These are phyloP conservation scores for Candida mattraensis DNA, from an alignment of 805 yeast species.

Conservation along the genomic window DNA sequence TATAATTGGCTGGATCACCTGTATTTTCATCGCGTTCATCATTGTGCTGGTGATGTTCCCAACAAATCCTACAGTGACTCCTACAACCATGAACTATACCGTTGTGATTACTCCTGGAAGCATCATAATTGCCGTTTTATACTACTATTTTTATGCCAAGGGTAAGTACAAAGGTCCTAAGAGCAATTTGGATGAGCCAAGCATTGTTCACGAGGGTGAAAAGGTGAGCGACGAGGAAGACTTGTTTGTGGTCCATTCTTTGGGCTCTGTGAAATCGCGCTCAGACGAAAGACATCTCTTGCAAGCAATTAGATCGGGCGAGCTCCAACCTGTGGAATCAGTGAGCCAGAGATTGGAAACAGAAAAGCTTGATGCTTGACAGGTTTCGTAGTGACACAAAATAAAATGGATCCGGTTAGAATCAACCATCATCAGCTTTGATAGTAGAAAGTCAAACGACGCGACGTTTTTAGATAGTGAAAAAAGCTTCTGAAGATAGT, in stretches of 20 bases:
- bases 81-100: slow-evolving; percentile 36
- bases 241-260: slow-evolving; percentile 21
- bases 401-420: no score
- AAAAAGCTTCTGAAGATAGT: no score
- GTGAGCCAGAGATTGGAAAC: slow-evolving; percentile 9
- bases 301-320: slow-evolving; percentile 20
- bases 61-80: slow-evolving; percentile 23
- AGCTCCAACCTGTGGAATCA: slow-evolving; percentile 21
- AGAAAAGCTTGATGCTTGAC: slow-evolving; percentile 11
- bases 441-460: no score
- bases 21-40: slow-evolving; percentile 31
- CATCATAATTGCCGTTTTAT: slow-evolving; percentile 54
- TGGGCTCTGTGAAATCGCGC: slow-evolving; percentile 11
- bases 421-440: no score
- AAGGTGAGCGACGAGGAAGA: slow-evolving; percentile 20
- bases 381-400: no score
- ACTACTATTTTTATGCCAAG: slow-evolving; percentile 53
- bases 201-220: slow-evolving; percentile 24
- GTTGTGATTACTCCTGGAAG: slow-evolving; percentile 38
- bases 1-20: slow-evolving; percentile 36
- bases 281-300: slow-evolving; percentile 21
- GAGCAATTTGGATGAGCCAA: slow-evolving; percentile 29
- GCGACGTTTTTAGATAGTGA: no score
- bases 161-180: slow-evolving; percentile 59
- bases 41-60: slow-evolving; percentile 42